Conservation (phyloP, 2,329 filamentous ascomycete genomes). For the Botrytis cinerea region DNA sequence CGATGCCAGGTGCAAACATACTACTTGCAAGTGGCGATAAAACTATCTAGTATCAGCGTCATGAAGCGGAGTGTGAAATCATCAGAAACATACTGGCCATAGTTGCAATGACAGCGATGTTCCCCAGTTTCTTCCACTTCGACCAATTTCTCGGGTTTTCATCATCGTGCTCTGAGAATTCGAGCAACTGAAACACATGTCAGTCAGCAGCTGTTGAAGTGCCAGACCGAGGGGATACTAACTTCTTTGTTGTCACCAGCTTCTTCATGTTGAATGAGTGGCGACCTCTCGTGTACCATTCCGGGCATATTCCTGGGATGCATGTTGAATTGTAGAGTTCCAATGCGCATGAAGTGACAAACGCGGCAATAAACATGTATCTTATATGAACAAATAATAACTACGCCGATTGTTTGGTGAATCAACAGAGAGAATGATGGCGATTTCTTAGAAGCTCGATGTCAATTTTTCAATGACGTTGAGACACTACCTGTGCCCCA, state of each 20-base stretch:
- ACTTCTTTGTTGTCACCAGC: conserved; percentile 19
- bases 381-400: background rate
- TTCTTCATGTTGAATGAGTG: conserved; percentile 28
- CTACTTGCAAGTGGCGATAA: conserved; percentile 41
- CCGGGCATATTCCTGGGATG: background rate
- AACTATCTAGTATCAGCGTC: background rate
- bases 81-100: conserved; percentile 34
- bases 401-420: background rate
- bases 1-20: conserved; percentile 53
- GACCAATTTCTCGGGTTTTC: conserved; percentile 35
- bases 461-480: conserved; percentile 2
- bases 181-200: background rate
- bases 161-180: conserved; percentile 33
- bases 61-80: too few relatives aligned
- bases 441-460: background rate
- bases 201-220: conserved; percentile 1
- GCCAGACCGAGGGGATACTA: background rate
- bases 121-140: conserved; percentile 34
- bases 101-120: conserved; percentile 36
- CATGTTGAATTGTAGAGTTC: background rate
- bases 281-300: conserved; percentile 27
- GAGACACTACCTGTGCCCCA: background rate
- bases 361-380: background rate
- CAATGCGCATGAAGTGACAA: background rate
- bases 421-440: background rate